Conservation (phyloP, 1,284 basidiomycete species). For the Trichosporon ovoides region DNA sequence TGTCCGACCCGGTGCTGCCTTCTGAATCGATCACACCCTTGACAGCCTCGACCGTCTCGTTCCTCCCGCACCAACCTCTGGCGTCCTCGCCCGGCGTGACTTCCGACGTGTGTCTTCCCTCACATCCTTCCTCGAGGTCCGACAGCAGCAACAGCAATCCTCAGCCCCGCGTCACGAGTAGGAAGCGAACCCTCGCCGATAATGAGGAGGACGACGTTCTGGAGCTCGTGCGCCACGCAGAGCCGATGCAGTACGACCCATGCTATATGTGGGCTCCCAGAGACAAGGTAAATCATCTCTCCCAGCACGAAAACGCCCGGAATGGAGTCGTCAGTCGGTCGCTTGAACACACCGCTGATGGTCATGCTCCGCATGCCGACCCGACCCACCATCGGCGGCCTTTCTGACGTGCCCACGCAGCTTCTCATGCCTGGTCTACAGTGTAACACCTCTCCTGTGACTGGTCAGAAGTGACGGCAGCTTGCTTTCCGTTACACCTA, state of each 20-base stretch:
- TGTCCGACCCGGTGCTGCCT: background rate
- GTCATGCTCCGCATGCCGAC: too few relatives aligned
- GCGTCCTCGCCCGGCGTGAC: background rate
- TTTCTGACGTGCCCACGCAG: too few relatives aligned
- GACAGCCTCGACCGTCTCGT: background rate
- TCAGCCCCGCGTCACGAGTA: background rate
- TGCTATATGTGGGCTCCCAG: background rate
- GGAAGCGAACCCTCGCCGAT: background rate
- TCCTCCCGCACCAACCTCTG: background rate
- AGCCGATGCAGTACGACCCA: background rate
- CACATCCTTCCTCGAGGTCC: background rate
- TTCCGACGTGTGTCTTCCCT: background rate
- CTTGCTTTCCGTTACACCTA: too few relatives aligned
- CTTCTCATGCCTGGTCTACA: too few relatives aligned
- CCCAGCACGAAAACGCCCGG: background rate
- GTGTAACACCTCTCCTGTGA: too few relatives aligned
- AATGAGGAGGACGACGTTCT: constrained; percentile 1
- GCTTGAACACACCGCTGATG: too few relatives aligned
- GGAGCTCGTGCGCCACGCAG: background rate
- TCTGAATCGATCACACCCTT: background rate
- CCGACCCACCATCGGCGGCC: too few relatives aligned
- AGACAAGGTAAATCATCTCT: background rate
- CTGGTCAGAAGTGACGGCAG: too few relatives aligned
- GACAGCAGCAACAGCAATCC: background rate
- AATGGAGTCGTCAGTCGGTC: background rate